Evolutionary conservation across 352 stramenopile genomes (phyloP), one percentile per base, ranked within the genome.

Genomic region (Phytophthora macrochlamydospora): DNA sequence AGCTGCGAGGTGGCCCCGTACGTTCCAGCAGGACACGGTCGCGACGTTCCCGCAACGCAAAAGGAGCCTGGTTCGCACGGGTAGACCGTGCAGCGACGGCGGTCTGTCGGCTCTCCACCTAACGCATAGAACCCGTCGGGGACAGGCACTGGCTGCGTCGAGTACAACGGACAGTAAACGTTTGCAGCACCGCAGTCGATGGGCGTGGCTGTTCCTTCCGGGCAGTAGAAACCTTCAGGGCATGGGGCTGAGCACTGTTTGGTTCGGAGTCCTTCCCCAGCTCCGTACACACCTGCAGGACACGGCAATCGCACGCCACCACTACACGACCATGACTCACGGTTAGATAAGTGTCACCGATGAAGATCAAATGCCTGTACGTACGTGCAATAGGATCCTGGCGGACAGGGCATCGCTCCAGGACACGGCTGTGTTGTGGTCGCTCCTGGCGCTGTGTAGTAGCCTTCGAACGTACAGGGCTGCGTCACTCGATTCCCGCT

Each of bases 381-480:
- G 35, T 83, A 85, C 82, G 76, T 80, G 83, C 82, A 91, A 62
- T 79, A 91, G 72, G 73, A 89, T 37, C 82, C 82, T 12, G 62
- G 62, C 3, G 78, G 61, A 56, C 83, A 91, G 0, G 69, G 65
- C 28, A 86, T 50, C 1, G 49, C 57, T 42, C 51, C 76, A 2
- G 74, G 76, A 54, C 81, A 90, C 30, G 78, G 78, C 35, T 65
- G 55, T 24, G 63, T 68, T 5, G 78, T 90, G 4, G 64, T 67
- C 8, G 76, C 74, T 51, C 69, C 67, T 14, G 68, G 44, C 4
- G 62, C 74, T 9, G 73, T 30, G 57, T 90, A 90, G 66, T 74
- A 89, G 14, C 81, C 81, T 53, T 87, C 78, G 14, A 87, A 78
- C 0, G 61, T 67, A 48, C 81, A 90, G 12, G 59, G 56, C 24